Evolutionary conservation across 2,329 filamentous ascomycete genomes (phyloP).

Genomic region (Acephala macrosclerotiorum): DNA sequence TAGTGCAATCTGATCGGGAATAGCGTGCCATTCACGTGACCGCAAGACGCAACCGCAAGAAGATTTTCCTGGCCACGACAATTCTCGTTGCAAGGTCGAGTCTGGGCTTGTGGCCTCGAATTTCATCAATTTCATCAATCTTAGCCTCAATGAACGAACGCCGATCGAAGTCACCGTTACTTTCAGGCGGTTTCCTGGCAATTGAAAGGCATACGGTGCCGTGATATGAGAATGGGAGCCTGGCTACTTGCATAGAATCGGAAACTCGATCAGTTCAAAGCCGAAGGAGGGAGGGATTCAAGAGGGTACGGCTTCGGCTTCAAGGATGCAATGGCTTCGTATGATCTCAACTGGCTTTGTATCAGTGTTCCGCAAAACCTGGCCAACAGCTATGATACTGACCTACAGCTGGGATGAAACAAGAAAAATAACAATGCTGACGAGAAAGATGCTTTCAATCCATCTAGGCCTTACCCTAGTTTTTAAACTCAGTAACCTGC

Average conservation of each 20-base stretch:
- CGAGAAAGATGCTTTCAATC: background rate
- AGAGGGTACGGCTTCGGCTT: background rate
- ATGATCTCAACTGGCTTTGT: background rate
- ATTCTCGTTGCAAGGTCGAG: background rate
- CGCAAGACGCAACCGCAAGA: background rate
- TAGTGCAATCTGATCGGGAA: background rate
- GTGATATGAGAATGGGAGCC: background rate
- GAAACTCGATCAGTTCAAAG: background rate
- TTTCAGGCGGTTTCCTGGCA: background rate
- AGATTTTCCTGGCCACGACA: background rate
- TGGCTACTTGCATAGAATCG: background rate
- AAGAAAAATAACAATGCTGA: too few relatives aligned
- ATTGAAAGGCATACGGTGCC: background rate
- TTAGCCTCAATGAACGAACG: background rate
- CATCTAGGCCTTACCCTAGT: background rate
- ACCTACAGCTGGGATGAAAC: too few relatives aligned
- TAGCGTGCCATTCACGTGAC: background rate
- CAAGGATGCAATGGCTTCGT: background rate
- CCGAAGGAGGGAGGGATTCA: background rate
- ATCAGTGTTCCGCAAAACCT: background rate
- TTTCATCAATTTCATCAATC: background rate
- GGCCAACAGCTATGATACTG: too few relatives aligned
- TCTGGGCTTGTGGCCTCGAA: background rate
- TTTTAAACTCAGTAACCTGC: background rate
- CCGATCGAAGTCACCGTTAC: background rate